Evolutionary conservation across 805 yeast genomes (phyloP).

Genomic region (Pichia manshurica): DNA sequence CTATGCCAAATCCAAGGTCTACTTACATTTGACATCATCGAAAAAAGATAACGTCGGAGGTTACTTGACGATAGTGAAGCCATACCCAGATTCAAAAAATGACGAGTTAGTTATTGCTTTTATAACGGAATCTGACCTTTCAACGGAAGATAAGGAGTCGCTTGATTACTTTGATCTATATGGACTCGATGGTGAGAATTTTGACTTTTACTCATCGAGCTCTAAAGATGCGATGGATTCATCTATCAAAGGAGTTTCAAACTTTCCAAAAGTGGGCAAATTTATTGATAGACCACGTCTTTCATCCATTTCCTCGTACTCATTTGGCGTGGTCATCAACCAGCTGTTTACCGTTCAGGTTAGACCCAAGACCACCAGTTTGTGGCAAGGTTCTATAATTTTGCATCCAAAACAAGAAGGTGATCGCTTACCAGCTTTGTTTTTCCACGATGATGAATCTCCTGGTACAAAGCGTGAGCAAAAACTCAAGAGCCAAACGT

Average conservation of each 20-base stretch:
- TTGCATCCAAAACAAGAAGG: conserved; percentile 57
- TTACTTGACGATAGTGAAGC: conserved; percentile 58
- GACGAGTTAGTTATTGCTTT: conserved; percentile 60
- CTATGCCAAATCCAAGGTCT: conserved; percentile 64
- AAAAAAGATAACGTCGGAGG: conserved; percentile 79
- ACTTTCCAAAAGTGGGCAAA: conserved; percentile 24
- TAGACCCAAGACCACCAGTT: conserved; percentile 75
- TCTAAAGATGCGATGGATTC: conserved; percentile 14
- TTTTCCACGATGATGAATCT: conserved; percentile 87
- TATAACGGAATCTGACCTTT: conserved; percentile 50
- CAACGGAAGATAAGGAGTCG: conserved; percentile 23
- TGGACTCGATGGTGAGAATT: conserved; percentile 34
- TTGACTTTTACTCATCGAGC: conserved; percentile 19
- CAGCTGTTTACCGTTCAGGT: conserved; percentile 74
- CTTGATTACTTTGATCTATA: conserved; percentile 34
- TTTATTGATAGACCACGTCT: conserved; percentile 48
- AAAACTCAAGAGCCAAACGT: conserved; percentile 51
- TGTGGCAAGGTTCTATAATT: conserved; percentile 89
- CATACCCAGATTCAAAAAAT: conserved; percentile 41
- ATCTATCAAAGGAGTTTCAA: conserved; percentile 14
- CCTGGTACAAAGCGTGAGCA: conserved; percentile 66
- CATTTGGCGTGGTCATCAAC: conserved; percentile 58
- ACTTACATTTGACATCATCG: conserved; percentile 73
- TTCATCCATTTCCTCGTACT: conserved; percentile 52
- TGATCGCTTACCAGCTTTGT: conserved; percentile 72